Percentiles rank a stretch among this genome's conserved stretches.
phyloP scores from a whole-genome alignment of 768 basidiomycete genomes.

The Lactifluus piperatus region DNA sequence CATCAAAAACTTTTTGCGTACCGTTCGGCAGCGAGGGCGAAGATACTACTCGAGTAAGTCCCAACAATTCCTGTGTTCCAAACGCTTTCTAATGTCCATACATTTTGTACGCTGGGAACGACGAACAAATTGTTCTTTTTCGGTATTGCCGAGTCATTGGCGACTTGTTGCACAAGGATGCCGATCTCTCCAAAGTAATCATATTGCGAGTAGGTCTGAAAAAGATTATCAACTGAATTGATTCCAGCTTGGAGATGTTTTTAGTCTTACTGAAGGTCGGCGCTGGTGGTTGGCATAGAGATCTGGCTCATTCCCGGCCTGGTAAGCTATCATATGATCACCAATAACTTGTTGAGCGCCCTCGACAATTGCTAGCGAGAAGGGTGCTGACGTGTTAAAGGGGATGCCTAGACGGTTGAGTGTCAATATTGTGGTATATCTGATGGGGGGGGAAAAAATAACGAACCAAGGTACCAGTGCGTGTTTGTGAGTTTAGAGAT shows the following conservation, averaged over 20 bases:
- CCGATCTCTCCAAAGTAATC: constrained; percentile 31
- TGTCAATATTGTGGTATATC: background rate
- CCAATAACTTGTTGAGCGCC: constrained; percentile 55
- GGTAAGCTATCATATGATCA: constrained; percentile 50
- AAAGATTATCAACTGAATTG: background rate
- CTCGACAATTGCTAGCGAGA: constrained; percentile 46
- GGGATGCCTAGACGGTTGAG: constrained; percentile 37
- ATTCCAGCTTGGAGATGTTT: background rate
- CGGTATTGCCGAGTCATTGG: background rate
- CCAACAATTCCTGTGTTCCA: constrained; percentile 16
- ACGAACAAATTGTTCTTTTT: constrained; percentile 11
- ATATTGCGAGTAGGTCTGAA: constrained; percentile 11
- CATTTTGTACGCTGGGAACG: constrained; percentile 10
- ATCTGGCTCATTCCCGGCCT: constrained; percentile 77
- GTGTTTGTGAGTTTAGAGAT: constrained; percentile 50
- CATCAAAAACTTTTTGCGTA: background rate
- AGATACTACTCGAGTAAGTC: constrained; percentile 2
- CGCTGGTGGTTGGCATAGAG: constrained; percentile 38
- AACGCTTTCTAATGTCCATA: constrained; percentile 15
- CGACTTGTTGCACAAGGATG: constrained; percentile 9
- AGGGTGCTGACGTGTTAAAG: constrained; percentile 52
- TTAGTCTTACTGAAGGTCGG: constrained; percentile 10
- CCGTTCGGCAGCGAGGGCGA: constrained; percentile 15
- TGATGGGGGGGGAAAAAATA: no score
- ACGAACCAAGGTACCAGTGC: constrained; percentile 53